A percentile compares a stretch with the other conserved stretches of the same genome.
phyloP scores from a whole-genome alignment of 345 rosid genomes.

The Eucalyptus globulus region DNA sequence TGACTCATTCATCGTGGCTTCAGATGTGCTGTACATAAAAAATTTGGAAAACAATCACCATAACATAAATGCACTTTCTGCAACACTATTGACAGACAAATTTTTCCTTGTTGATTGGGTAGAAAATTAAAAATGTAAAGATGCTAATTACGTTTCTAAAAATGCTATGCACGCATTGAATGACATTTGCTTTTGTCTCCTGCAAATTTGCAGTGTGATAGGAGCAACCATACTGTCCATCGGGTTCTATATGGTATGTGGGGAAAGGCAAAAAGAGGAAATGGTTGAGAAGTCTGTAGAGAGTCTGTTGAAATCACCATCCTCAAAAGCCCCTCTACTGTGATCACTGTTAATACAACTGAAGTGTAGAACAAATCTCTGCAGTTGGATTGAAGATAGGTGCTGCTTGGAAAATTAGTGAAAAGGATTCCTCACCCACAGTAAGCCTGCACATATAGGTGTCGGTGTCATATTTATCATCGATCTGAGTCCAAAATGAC shows the following conservation, averaged over 20 bases:
- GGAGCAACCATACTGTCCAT: conserved; percentile 11
- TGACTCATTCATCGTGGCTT: not conserved
- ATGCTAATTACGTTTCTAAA: not conserved
- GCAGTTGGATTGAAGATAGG: not conserved
- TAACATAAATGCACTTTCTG: not conserved
- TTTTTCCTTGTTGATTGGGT: not conserved
- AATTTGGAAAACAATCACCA: not conserved
- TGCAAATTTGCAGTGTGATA: conserved; percentile 1
- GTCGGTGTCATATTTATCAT: too few relatives aligned
- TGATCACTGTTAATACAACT: not conserved
- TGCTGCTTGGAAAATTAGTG: not conserved
- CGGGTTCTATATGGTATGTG: conserved; percentile 18
- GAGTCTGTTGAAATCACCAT: not conserved
- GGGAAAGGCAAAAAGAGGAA: conserved; percentile 22
- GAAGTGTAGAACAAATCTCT: not conserved
- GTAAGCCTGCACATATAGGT: not conserved
- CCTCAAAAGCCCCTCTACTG: conserved; percentile 5
- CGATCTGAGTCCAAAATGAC: not conserved
- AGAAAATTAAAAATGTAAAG: not conserved
- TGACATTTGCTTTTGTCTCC: not conserved
- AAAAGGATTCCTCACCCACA: not conserved
- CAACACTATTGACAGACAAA: not conserved
- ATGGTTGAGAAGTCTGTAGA: not conserved
- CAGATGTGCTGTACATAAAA: not conserved
- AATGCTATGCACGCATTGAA: not conserved